Evolutionary conservation across 2,329 filamentous ascomycete species (phyloP), one percentile per base, ranked within the genome.

Genomic region (Calonectria ilicicola): DNA sequence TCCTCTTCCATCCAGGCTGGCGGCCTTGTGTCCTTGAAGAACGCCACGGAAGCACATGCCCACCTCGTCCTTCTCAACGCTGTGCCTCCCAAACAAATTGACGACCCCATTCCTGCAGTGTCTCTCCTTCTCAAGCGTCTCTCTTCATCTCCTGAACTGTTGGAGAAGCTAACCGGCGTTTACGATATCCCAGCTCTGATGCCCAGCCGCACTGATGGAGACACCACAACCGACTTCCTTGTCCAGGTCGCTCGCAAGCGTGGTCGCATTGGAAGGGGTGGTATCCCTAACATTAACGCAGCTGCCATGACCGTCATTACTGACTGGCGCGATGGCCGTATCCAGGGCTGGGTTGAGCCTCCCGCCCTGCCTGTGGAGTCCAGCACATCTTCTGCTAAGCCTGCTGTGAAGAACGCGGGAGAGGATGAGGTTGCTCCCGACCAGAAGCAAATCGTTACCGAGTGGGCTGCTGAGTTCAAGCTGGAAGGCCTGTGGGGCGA

Each of bases 271-370:
- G 95, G 96, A 64, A 93, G 94, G 78, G 96, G 96, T 23, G 97
- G 97, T 74, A 90, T 98, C 19, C 97, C 97, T 51, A 99, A 98
- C 84, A 84, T 98, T 72, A 89, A 92, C 77, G 92, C 94, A 67
- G 96, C 97, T 9, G 97, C 96, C 75, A 96, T 97, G 90, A 93
- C 95, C 0, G 96, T 99, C 69, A 92, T 99, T 70, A 97, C 92
- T n/a, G 97, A 99, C 86, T 98, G 97, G 95, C 91, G 97, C 78
- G 96, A 98, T 82, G 96, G 96, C 29, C 91, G 97, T 65, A 97
- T 99, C 79, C 95, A 97, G 85, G 96, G 96, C 70, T 98, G 96
- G 96, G 91, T 93, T 60, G 93, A 95, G 78, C 90, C 95, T 3
- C 95, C 96, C 9, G 88, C 89, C 42, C 84, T 95, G 72, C 86